Conservation (phyloP, 2,329 filamentous ascomycete species). For the Fusarium algeriense region DNA sequence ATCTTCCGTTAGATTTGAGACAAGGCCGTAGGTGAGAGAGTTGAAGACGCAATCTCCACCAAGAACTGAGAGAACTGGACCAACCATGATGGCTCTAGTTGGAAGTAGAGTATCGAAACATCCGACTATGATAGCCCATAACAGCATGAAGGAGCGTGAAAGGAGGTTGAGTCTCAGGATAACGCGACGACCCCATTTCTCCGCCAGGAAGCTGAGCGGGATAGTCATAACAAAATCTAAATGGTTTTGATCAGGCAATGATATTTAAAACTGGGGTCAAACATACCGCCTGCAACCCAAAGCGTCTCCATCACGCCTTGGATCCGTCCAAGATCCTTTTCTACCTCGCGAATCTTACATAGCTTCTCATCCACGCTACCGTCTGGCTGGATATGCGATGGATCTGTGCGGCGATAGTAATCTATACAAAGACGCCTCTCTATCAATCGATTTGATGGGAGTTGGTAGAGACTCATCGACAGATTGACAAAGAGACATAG, state of each 20-base stretch:
- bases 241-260: not conserved
- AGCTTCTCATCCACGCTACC: conserved; percentile 62
- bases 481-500: conserved; percentile 62
- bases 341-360: conserved; percentile 66
- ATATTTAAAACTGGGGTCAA: rapidly evolving
- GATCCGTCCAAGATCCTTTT: conserved; percentile 64
- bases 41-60: conserved; percentile 66
- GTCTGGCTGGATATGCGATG: conserved; percentile 44
- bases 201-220: conserved; percentile 60
- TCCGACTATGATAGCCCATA: conserved; percentile 44
- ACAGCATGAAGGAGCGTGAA: conserved; percentile 48
- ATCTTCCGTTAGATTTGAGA: conserved; percentile 59
- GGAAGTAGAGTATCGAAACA: conserved; percentile 36
- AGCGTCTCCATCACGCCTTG: conserved; percentile 63
- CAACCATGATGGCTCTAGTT: conserved; percentile 53
- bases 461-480: conserved; percentile 61
- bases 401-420: conserved; percentile 60
- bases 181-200: conserved; percentile 55
- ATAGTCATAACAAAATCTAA: conserved; percentile 64
- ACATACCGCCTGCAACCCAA: conserved; percentile 62
- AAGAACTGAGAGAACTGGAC: conserved; percentile 58
- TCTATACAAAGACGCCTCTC: conserved; percentile 63
- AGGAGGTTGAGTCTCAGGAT: conserved; percentile 60
- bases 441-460: conserved; percentile 61
- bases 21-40: conserved; percentile 61